These are phyloP conservation scores for Boeremia exigua DNA, from an alignment of 2,329 filamentous ascomycete genomes.

Conservation along the genomic window DNA sequence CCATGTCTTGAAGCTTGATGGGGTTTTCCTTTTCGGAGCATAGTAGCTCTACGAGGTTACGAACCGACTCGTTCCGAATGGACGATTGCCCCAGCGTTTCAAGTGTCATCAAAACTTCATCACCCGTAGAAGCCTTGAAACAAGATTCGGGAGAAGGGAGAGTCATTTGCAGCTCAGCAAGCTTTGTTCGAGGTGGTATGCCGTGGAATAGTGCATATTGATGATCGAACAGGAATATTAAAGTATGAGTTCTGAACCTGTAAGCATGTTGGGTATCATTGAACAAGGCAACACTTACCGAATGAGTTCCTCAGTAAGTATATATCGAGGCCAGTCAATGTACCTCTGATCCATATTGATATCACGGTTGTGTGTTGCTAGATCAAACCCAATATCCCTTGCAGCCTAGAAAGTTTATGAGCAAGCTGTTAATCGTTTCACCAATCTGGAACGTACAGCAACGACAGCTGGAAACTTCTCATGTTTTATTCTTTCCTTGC, in stretches of 20 bases:
- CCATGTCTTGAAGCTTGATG: not conserved
- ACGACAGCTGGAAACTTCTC: not conserved
- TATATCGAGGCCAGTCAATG: not conserved
- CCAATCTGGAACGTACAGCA: not conserved
- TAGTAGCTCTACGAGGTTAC: not conserved
- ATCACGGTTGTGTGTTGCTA: not conserved
- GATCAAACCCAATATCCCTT: not conserved
- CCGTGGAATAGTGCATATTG: not conserved
- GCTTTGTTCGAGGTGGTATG: not conserved
- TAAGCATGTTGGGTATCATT: not conserved
- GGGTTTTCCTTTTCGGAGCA: not conserved
- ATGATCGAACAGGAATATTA: not conserved
- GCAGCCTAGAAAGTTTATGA: not conserved
- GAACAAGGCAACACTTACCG: not conserved
- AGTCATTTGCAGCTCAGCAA: not conserved
- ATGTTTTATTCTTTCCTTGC: not conserved
- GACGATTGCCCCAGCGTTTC: not conserved
- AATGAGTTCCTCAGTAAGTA: not conserved
- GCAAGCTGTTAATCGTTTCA: not conserved
- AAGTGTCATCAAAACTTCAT: not conserved
- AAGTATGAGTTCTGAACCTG: not conserved
- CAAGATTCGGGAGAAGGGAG: not conserved
- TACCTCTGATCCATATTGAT: not conserved
- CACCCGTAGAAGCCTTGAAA: not conserved
- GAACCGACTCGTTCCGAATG: not conserved